Evolutionary conservation across 179 eudicot species (phyloP), one percentile per base, ranked within the genome.

Genomic region (Dionaea muscipula): DNA sequence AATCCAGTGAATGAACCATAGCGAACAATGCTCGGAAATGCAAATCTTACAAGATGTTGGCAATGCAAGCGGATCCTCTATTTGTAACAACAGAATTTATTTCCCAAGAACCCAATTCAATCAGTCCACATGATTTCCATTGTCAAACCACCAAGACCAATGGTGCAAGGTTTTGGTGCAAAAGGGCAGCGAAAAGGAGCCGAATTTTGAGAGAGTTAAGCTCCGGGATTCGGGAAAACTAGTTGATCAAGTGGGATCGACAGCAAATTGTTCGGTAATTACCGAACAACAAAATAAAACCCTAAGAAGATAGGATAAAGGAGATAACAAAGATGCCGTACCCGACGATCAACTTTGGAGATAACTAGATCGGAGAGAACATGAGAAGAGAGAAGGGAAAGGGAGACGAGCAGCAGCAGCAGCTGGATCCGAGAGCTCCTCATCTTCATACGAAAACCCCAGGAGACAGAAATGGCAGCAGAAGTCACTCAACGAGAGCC

Each of bases 311-410:
- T 54, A 19, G 21, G 4, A 14, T 6, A 41, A 25, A 22, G 13
- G 27, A 35, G 50, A 35, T 36, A 18, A 26, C 11, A 57, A 43
- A 69, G 35, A 71, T n/a, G n/a, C n/a, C 73, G 31, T 68, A 87
- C 98, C 70, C 77, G 75, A 53, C 98, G 96, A 67, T 91, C 96
- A 57, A 87, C 72, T 63, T 72, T 87, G 69, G 86, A 73, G 57
- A 91, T 57, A 65, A 84, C 68, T 11, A 84, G 91, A 82, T 87
- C 98, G 75, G 94, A 80, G 20, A 66, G 53, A 46, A 57, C 84
- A 52, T 72, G 71, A 4, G 87, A 53, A 26, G 56, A 64, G 12
- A 75, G 53, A 21, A 74, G 45, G 46, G 75, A 64, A 28, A 70
- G 16, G 27, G 71, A 61, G 25, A 76, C 2, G 53, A 75, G 25